Evolutionary conservation across 768 basidiomycete species (phyloP), one percentile per base, ranked within the genome.

Genomic region (Boletus rubroflammeus): DNA sequence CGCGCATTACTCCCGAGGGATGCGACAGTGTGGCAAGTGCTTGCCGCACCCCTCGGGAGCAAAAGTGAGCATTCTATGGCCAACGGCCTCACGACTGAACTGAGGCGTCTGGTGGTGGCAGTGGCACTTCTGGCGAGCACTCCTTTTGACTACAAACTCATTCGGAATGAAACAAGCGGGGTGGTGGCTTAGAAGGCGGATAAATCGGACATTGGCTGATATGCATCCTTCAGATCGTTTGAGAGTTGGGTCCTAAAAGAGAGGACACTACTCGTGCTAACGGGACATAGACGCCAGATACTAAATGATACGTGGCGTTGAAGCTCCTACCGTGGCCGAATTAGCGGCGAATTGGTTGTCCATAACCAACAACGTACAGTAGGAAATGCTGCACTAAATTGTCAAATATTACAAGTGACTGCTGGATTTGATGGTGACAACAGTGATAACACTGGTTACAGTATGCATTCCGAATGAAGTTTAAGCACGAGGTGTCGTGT

Each of bases 381-480:
- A 44, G 19, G 38, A 54, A 52, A 45, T 15, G 35, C 17, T 47
- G 26, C 28, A 51, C 25, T 42, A 51, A 29, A 44, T 47, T 36
- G 45, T 57, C 61, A 63, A 56, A 61, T 66, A 68, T 35, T 38
- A 55, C 59, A 63, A 62, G 57, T 66, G 59, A 66, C 44, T 36
- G 29, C 32, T 28, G 40, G 17, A 25, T 38, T 50, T 26, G 29
- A 19, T 26, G 41, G 21, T 34, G 39, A 48, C 43, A 42, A 56
- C 51, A 21, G 14, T 25, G 39, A 46, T 41, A 36, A 55, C 53
- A 41, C 21, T 23, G 19, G 47, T 42, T 42, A 44, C 21, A 51
- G 25, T 52, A 38, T 44, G 23, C 17, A 43, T 47, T 35, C 28
- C 39, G 25, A 43, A 44, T 28, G 42, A 34, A 36, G 32, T 31